Evolutionary conservation across 164 flowering plant species (phyloP).

Genomic region (Stephania japonica): DNA sequence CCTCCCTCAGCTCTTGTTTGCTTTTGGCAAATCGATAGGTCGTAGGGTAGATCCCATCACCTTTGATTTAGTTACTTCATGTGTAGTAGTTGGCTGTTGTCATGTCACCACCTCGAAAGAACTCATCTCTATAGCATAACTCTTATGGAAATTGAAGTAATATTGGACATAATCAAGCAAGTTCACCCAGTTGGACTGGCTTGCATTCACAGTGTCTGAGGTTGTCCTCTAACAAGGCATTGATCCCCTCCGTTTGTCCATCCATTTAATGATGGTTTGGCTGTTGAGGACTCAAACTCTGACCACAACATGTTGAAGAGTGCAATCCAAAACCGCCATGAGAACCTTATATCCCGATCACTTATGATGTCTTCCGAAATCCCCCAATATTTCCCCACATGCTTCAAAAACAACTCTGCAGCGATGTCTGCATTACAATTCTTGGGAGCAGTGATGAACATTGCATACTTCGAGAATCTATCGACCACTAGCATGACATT

Average conservation of each 20-base stretch:
- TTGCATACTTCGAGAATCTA: background rate
- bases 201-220: background rate
- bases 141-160: background rate
- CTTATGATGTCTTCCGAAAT: background rate
- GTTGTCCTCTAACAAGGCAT: background rate
- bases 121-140: slow-evolving; percentile 1
- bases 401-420: background rate
- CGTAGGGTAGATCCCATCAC: background rate
- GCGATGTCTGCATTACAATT: background rate
- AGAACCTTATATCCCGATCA: background rate
- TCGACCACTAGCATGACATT: slow-evolving; percentile 5
- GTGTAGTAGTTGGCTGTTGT: background rate
- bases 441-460: background rate
- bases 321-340: background rate
- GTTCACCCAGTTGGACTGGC: background rate
- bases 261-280: background rate
- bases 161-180: background rate
- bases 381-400: background rate
- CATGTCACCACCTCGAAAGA: slow-evolving; percentile 13
- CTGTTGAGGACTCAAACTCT: background rate
- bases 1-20: background rate
- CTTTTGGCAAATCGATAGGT: background rate
- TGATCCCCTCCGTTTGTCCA: background rate
- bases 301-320: background rate
- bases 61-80: background rate